A percentile compares a stretch with the other conserved stretches of the same genome.
Conservation (phyloP, 192 early-diverging fungal genomes). For the Dimargaris verticillata region DNA sequence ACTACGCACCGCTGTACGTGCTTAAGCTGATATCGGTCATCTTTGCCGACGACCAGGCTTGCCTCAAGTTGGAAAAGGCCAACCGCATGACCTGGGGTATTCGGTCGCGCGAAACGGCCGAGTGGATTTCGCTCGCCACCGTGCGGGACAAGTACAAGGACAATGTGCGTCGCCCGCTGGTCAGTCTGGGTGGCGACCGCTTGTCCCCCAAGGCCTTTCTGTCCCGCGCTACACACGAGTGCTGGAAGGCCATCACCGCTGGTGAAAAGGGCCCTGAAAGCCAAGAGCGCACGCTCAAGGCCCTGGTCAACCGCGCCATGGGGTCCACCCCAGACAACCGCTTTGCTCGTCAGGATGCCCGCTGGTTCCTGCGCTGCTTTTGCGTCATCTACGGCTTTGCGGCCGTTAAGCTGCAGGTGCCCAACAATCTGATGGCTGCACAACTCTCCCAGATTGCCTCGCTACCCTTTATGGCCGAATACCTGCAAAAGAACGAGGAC, state of each 20-base stretch:
- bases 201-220: constrained; percentile 7
- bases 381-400: constrained; percentile 11
- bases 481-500: constrained; percentile 2
- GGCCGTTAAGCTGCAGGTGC: constrained; percentile 6
- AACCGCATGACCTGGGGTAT: constrained; percentile 2
- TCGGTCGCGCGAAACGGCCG: neutral
- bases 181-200: neutral
- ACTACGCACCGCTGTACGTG: constrained; percentile 4
- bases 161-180: neutral
- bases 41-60: constrained; percentile 5
- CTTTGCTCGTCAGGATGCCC: constrained; percentile 4
- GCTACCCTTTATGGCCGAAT: constrained; percentile 2
- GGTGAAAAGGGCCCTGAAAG: neutral
- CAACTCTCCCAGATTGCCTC: constrained; percentile 6
- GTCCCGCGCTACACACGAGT: constrained; percentile 4
- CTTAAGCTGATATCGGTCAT: constrained; percentile 1
- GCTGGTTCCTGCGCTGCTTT: constrained; percentile 4
- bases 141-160: constrained; percentile 10
- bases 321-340: neutral
- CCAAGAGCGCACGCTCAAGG: neutral
- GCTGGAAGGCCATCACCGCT: neutral
- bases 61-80: constrained; percentile 8
- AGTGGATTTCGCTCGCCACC: neutral
- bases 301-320: neutral
- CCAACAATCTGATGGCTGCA: neutral